phyloP scores from a whole-genome alignment of 1,139 yeast genomes.

The Geotrichum europaeum region DNA sequence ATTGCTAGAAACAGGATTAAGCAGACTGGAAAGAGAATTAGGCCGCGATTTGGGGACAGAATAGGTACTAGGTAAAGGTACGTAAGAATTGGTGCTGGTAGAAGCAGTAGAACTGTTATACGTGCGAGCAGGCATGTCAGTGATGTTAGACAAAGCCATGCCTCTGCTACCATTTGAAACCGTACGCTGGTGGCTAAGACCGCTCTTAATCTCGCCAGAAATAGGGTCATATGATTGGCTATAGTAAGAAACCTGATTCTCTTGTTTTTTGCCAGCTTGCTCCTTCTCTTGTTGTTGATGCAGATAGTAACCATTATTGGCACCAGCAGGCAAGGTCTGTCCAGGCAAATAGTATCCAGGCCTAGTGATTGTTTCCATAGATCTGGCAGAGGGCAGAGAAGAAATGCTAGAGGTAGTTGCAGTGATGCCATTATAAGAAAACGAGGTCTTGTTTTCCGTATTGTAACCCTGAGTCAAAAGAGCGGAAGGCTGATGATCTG shows the following conservation, averaged over 20 bases:
- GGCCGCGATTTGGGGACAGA: not conserved
- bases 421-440: not conserved
- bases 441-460: not conserved
- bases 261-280: not conserved
- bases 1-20: conserved; percentile 8
- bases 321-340: conserved; percentile 9
- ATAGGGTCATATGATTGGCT: not conserved
- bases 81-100: not conserved
- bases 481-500: conserved; percentile 1
- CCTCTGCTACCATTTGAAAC: not conserved
- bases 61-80: not conserved
- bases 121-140: conserved; percentile 7
- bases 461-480: not conserved
- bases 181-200: not conserved
- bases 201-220: not conserved
- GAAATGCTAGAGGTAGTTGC: not conserved
- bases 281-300: conserved; percentile 2
- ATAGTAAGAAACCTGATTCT: not conserved
- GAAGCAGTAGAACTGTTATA: not conserved
- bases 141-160: conserved; percentile 7
- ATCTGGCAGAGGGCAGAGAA: conserved; percentile 1
- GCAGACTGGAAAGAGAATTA: conserved; percentile 13
- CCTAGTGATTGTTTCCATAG: conserved; percentile 3
- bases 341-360: conserved; percentile 12
- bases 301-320: not conserved